Evolutionary conservation across 139 green algal genomes (phyloP).

Genomic region (Astrephomene gubernaculifera): DNA sequence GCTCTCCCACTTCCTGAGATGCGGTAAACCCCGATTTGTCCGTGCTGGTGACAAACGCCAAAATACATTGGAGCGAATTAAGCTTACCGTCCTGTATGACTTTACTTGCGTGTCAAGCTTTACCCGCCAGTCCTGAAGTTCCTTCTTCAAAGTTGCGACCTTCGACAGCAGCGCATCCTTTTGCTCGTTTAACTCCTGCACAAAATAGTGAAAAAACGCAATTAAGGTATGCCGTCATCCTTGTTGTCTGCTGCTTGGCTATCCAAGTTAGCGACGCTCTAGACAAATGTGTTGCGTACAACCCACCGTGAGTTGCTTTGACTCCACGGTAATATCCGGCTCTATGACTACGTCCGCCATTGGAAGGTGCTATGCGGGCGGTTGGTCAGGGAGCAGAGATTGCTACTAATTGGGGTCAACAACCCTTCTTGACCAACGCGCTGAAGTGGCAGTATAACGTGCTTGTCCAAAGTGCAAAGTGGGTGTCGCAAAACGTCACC

Average conservation of each 20-base stretch:
- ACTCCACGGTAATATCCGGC: constrained; percentile 41
- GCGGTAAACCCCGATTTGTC: too few relatives aligned
- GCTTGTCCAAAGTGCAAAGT: too few relatives aligned
- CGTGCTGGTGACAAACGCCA: too few relatives aligned
- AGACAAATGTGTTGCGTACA: background rate
- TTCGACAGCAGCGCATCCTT: constrained; percentile 73
- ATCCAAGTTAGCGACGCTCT: background rate
- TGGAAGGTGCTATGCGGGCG: too few relatives aligned
- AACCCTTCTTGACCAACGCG: too few relatives aligned
- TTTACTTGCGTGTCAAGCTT: constrained; percentile 77
- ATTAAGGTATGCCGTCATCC: background rate
- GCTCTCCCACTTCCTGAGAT: constrained; percentile 66
- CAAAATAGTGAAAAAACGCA: background rate
- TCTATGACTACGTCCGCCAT: too few relatives aligned
- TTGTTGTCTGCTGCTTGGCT: background rate
- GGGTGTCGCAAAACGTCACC: too few relatives aligned
- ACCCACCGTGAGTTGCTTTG: constrained; percentile 38
- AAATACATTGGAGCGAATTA: too few relatives aligned
- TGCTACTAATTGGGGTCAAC: too few relatives aligned
- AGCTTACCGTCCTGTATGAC: constrained; percentile 57
- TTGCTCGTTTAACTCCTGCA: constrained; percentile 64
- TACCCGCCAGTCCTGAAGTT: constrained; percentile 73
- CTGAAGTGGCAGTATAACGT: too few relatives aligned
- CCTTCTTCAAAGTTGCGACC: constrained; percentile 72
- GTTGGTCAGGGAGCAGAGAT: too few relatives aligned